A percentile compares a stretch with the other conserved stretches of the same genome.
These are phyloP conservation scores for Chytriomyces hyalinus DNA, from an alignment of 192 early-diverging fungal genomes.

Conservation along the genomic window DNA sequence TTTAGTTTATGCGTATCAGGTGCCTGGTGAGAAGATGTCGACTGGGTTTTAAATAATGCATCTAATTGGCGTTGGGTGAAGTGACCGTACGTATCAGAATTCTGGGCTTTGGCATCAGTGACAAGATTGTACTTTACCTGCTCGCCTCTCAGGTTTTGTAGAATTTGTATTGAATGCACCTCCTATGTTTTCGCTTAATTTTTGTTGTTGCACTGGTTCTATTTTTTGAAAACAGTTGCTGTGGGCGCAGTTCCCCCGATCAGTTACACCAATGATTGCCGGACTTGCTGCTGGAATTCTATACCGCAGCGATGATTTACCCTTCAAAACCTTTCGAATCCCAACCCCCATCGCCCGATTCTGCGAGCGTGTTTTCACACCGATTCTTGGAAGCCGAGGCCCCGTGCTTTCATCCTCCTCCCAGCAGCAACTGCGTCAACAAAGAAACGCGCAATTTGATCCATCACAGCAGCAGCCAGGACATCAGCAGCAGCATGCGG, in stretches of 20 bases:
- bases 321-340: constrained; percentile 35
- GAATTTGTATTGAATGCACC: constrained; percentile 13
- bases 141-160: constrained; percentile 41
- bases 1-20: constrained; percentile 17
- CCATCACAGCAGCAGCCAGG: neutral
- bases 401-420: constrained; percentile 3
- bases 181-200: neutral
- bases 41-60: too few relatives aligned
- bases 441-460: neutral
- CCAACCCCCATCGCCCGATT: constrained; percentile 22
- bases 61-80: too few relatives aligned
- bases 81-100: constrained; percentile 39
- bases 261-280: constrained; percentile 22
- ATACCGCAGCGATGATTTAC: constrained; percentile 26
- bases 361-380: constrained; percentile 20
- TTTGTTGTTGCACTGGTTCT: neutral
- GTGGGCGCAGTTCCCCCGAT: constrained; percentile 40
- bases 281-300: constrained; percentile 43
- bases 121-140: constrained; percentile 43
- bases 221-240: constrained; percentile 30
- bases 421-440: neutral
- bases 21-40: constrained; percentile 19
- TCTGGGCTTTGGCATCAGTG: constrained; percentile 37
- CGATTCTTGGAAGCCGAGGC: constrained; percentile 19
- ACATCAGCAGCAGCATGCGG: neutral